Evolutionary conservation across 179 eudicot species (phyloP).

Genomic region (Nepenthes alata): DNA sequence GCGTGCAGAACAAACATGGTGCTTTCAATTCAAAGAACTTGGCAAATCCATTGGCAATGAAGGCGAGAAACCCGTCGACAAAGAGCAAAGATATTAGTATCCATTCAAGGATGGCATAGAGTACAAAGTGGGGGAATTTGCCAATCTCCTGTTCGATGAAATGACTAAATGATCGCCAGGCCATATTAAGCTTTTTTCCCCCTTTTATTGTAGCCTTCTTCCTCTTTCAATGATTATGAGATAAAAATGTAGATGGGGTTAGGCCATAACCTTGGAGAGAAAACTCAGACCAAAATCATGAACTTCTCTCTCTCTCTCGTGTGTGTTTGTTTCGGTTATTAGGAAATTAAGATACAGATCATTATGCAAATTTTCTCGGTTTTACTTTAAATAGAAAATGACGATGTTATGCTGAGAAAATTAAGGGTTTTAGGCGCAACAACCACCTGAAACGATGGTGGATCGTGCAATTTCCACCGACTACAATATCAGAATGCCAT

Average conservation of each 20-base stretch:
- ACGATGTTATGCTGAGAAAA: constrained; percentile 4
- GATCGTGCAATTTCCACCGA: constrained; percentile 11
- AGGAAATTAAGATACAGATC: no score
- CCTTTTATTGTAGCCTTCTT: neutral
- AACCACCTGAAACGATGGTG: constrained; percentile 41
- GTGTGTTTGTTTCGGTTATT: neutral
- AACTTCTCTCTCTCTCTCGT: constrained; percentile 15
- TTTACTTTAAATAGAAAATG: constrained; percentile 16
- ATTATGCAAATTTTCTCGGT: neutral
- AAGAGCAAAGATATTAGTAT: constrained; percentile 29
- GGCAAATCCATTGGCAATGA: constrained; percentile 27
- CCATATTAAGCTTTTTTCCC: constrained; percentile 10
- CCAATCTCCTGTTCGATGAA: constrained; percentile 54
- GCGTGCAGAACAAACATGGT: constrained; percentile 32
- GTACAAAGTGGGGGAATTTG: constrained; percentile 41
- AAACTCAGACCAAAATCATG: constrained; percentile 21
- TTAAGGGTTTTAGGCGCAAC: constrained; percentile 10
- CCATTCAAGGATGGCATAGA: constrained; percentile 63
- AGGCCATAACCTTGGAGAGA: constrained; percentile 29
- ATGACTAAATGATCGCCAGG: constrained; percentile 23
- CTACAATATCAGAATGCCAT: no score
- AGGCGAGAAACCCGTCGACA: constrained; percentile 26
- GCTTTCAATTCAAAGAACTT: constrained; percentile 25
- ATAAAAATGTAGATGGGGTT: constrained; percentile 4
- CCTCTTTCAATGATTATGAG: neutral